Base-by-base conservation (phyloP, 176 grass and related monocot genomes). In the Cocos nucifera region DNA sequence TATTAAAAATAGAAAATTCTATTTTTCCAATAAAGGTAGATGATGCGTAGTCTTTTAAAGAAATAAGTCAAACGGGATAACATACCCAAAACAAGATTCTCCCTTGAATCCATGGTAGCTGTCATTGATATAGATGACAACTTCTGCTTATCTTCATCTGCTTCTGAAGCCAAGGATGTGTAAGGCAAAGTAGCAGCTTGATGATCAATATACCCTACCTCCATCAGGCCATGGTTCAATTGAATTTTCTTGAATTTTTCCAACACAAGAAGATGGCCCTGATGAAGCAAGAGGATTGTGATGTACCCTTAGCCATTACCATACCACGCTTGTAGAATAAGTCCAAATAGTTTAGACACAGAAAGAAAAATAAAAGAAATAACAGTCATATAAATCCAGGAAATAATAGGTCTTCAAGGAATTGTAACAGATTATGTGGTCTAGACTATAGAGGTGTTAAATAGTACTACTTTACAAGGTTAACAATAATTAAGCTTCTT, bases 201-300 rank as follows among this genome's bases (percentile, higher is more conserved):
- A 80, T 97, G 87, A 67, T 59, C 69, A 69, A 78, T 70, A 83
- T 97, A 97, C 78, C 92, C 92, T 49, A 82, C 65, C 80, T 97
- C 92, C 87, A 97, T 97, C 69, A 85, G 58, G 50, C 78, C 87
- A 83, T 97, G 92, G 75, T 97, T 91, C 57, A 97, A 50, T 75
- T 74, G 87, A 71, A 97, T 69, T 58, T 78, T 85, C 29, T 77
- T 63, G 27, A 87, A 90, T 25, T 88, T 91, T 35, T 88, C 81
- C 69, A 97, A 73, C 66, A 97, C 75, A 78, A 97, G 83, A 56
- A 91, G 84, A 88, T 97, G 78, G 57, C 87, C 83, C 92, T 97
- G n/a, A 6, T 35, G 66, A 80, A 59, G 67, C 59, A 64, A 63
- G 54, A n/a, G 29, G 26, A 54, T 54, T 17, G 2, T 0, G 10